Percentiles rank a stretch among this genome's conserved stretches.
Evolutionary conservation across 2,329 filamentous ascomycete species (phyloP).

Genomic region (Trichoderma asperellum): DNA sequence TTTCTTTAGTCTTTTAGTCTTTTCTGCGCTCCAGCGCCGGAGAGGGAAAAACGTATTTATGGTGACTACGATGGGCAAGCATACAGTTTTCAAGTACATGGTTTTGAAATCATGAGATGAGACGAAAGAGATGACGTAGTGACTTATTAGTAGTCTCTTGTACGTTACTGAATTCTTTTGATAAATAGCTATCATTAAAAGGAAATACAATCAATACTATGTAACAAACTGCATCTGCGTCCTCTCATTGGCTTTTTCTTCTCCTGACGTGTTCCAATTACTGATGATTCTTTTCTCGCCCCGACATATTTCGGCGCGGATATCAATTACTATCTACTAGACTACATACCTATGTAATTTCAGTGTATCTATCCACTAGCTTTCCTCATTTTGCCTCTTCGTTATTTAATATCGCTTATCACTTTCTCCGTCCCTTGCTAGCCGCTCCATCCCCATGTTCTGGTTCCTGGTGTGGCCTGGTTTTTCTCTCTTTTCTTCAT

Average conservation of each 20-base stretch:
- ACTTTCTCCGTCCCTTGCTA: not conserved
- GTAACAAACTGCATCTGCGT: not conserved
- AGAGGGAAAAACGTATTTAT: conserved; percentile 1
- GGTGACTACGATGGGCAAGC: conserved; percentile 8
- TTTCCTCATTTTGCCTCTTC: not conserved
- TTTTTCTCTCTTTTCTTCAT: not conserved
- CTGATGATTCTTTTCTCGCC: not conserved
- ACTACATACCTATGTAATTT: not conserved
- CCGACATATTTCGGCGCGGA: not conserved
- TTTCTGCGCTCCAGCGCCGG: not conserved
- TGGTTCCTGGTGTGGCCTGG: not conserved
- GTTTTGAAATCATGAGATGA: not conserved
- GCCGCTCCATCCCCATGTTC: not conserved
- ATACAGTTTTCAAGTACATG: not conserved
- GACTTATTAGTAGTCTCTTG: not conserved
- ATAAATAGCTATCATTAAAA: not conserved
- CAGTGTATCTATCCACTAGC: not conserved
- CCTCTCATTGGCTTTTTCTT: not conserved
- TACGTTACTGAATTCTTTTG: not conserved
- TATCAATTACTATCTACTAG: conserved; percentile 2
- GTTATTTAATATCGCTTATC: not conserved
- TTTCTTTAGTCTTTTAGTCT: not conserved
- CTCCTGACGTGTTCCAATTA: not conserved
- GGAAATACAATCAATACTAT: not conserved
- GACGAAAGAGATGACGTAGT: not conserved